phyloP scores from a whole-genome alignment of 176 grass and related monocot species.

The Pontederia crassipes region DNA sequence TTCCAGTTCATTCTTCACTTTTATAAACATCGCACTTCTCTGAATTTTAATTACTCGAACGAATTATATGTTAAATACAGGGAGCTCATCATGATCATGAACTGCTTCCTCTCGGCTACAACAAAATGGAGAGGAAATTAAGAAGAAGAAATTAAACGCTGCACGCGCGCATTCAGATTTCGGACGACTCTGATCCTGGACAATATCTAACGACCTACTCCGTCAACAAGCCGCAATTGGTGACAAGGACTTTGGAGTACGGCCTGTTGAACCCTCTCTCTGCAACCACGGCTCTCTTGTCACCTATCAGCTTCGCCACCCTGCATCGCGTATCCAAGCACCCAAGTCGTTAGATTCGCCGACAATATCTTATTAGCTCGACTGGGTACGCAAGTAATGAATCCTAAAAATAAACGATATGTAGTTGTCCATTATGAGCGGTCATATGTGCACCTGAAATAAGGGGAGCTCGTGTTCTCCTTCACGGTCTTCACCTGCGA shows the following conservation, averaged over 20 bases:
- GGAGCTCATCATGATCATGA: too few species aligned
- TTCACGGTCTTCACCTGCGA: slow-evolving; percentile 58
- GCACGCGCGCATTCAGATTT: too few species aligned
- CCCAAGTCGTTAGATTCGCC: background rate
- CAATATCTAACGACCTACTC: slow-evolving; percentile 8
- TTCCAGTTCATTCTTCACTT: too few species aligned
- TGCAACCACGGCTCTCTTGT: slow-evolving; percentile 87
- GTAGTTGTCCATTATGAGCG: too few species aligned
- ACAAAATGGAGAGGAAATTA: slow-evolving; percentile 5
- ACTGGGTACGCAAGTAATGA: background rate
- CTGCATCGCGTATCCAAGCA: slow-evolving; percentile 19
- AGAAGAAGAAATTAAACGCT: background rate
- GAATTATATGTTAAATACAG: too few species aligned
- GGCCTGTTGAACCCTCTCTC: slow-evolving; percentile 85
- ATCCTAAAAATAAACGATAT: background rate
- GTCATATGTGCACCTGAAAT: slow-evolving; percentile 49
- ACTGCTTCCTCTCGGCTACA: background rate
- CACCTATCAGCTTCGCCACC: slow-evolving; percentile 89
- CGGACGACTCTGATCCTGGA: background rate
- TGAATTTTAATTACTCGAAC: too few species aligned
- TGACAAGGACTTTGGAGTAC: slow-evolving; percentile 65
- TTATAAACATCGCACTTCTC: too few species aligned
- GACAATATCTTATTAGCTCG: background rate
- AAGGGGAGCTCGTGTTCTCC: slow-evolving; percentile 67
- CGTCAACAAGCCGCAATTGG: slow-evolving; percentile 47